A percentile compares a stretch with the other conserved stretches of the same genome.
These are phyloP conservation scores for Delonix regia DNA, from an alignment of 306 rosid species.

Conservation along the genomic window DNA sequence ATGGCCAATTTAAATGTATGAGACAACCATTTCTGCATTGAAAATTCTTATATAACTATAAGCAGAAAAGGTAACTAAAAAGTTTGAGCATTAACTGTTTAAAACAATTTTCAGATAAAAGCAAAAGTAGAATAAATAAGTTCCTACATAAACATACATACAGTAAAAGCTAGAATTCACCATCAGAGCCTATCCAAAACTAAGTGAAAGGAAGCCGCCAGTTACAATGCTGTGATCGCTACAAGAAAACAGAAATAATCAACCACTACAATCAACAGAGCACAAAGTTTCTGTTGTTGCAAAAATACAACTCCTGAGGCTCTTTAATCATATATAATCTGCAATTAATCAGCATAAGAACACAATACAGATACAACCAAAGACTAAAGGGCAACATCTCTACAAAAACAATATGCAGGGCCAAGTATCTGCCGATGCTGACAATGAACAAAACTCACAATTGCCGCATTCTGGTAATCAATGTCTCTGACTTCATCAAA, in stretches of 20 bases:
- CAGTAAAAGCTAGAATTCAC: not conserved
- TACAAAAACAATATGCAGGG: too few species aligned
- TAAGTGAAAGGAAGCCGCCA: not conserved
- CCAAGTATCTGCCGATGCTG: too few species aligned
- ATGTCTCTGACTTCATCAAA: too few species aligned
- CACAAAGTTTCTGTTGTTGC: too few species aligned
- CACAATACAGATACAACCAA: too few species aligned
- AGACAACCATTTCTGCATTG: not conserved
- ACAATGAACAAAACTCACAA: too few species aligned
- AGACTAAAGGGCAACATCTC: too few species aligned
- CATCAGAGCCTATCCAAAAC: not conserved
- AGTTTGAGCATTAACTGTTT: not conserved
- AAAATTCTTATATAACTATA: not conserved
- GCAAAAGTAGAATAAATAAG: not conserved
- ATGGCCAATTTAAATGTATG: not conserved
- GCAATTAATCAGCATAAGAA: too few species aligned
- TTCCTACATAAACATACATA: not conserved
- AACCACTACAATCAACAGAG: too few species aligned
- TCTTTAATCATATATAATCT: too few species aligned
- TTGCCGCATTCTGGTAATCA: too few species aligned
- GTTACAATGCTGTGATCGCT: not conserved
- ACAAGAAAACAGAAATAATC: not conserved
- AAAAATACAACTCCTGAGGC: too few species aligned
- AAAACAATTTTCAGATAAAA: not conserved
- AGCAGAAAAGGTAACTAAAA: not conserved